These are phyloP conservation scores for Fusarium camptoceras DNA, from an alignment of 2,329 filamentous ascomycete species.

Conservation along the genomic window DNA sequence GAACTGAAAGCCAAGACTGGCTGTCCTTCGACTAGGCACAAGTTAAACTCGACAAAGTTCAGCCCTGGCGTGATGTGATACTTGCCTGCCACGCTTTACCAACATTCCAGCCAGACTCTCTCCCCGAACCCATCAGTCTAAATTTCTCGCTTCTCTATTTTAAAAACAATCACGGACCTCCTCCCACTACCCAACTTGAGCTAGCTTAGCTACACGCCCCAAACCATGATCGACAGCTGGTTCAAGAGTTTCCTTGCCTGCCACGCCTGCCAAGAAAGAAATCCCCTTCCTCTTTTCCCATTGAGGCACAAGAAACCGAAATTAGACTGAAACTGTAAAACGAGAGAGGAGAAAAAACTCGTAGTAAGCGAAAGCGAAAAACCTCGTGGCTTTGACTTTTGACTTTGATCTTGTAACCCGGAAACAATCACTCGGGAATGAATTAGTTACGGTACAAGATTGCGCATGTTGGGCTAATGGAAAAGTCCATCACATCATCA, in stretches of 20 bases:
- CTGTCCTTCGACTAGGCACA: not conserved
- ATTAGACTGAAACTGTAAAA: conserved; percentile 2
- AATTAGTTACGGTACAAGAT: not conserved
- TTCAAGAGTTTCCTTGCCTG: conserved; percentile 12
- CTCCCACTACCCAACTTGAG: not conserved
- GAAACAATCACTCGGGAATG: conserved; percentile 19
- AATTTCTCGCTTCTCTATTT: conserved; percentile 8
- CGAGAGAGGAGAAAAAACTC: not conserved
- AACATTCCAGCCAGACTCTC: conserved; percentile 32
- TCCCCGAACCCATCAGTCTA: conserved; percentile 44
- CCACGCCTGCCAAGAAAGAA: not conserved
- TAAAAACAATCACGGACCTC: conserved; percentile 18
- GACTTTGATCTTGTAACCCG: not conserved
- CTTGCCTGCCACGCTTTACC: conserved; percentile 19
- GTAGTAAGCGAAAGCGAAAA: conserved; percentile 1
- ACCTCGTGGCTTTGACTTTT: conserved; percentile 14
- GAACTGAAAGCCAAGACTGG: not conserved
- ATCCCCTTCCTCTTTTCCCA: not conserved
- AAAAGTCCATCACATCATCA: conserved; percentile 13
- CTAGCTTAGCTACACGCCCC: conserved; percentile 25
- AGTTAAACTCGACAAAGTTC: conserved; percentile 11
- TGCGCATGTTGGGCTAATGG: conserved; percentile 4
- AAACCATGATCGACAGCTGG: conserved; percentile 41
- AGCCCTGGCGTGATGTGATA: conserved; percentile 18
- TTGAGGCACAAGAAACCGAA: conserved; percentile 1